Conservation (phyloP, 192 early-diverging fungal species). For the Geranomyces variabilis region DNA sequence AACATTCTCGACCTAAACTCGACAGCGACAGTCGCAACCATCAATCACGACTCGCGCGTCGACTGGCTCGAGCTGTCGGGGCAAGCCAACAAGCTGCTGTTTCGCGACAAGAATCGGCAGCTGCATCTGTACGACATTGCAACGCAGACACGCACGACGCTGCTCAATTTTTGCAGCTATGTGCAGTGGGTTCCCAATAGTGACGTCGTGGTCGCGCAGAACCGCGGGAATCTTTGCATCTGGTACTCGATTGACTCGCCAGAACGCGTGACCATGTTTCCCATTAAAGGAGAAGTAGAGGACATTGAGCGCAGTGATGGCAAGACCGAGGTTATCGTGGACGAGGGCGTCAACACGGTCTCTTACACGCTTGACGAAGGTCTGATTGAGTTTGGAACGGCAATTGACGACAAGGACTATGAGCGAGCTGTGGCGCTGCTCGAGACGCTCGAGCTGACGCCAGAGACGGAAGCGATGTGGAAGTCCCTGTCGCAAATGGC, state of each 20-base stretch:
- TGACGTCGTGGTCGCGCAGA: constrained; percentile 68
- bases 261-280: constrained; percentile 67
- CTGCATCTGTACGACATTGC: constrained; percentile 63
- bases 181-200: constrained; percentile 69
- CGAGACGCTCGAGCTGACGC: constrained; percentile 63
- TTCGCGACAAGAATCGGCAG: constrained; percentile 61
- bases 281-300: constrained; percentile 69
- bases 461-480: constrained; percentile 72
- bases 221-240: constrained; percentile 62
- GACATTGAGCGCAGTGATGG: constrained; percentile 66
- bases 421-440: constrained; percentile 64
- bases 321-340: constrained; percentile 67
- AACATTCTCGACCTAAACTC: constrained; percentile 59
- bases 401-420: constrained; percentile 67
- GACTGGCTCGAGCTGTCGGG: constrained; percentile 72
- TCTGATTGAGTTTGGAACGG: constrained; percentile 69
- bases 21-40: constrained; percentile 46
- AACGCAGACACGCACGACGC: constrained; percentile 50
- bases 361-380: constrained; percentile 70
- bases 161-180: constrained; percentile 64
- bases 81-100: constrained; percentile 66
- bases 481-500: constrained; percentile 58
- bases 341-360: constrained; percentile 70
- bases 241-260: constrained; percentile 70
- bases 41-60: constrained; percentile 60